Evolutionary conservation across 2,329 filamentous ascomycete species (phyloP), one percentile per base, ranked within the genome.

Genomic region (Ophiocordyceps camponoti-floridani): DNA sequence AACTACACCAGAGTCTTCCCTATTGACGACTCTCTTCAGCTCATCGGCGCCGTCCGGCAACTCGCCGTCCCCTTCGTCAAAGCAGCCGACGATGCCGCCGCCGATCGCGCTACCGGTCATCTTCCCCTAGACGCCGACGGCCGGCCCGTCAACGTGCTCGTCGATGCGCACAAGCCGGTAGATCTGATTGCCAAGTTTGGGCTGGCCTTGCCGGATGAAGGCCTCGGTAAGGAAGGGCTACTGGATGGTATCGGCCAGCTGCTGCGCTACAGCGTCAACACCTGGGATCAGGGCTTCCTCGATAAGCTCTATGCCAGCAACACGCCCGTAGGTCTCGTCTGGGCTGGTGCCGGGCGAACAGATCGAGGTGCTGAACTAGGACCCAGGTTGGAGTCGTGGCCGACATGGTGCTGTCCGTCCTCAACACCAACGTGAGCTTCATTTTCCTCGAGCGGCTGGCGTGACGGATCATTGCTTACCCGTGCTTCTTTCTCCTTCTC

Each of bases 281-380:
- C 89, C n/a, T 96, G 88, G 84, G 84, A 94, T 56, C 88, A 94
- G 62, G 89, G 89, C 11, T 98, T 96, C 62, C 65, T 96, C 56
- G 88, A 95, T 64, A 96, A 98, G 65, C 69, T 96, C 16, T 96
- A 95, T 61, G 77, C 83, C n/a, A 82, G 81, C 50, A 93, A 85
- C 37, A 91, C 91, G 56, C 82, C 89, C 40, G 79, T 82, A 56
- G 48, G 73, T 62, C 14, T 16, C 9, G 2, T 8, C 33, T 6
- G 13, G 13, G 23, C 38, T 8, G 12, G 26, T 41, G 23, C 1
- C 42, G 19, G 33, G 13, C 3, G 18, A 43, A 8, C 16, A 2
- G 28, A 30, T 33, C 46, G 16, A 41, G 50, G 31, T 54, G 43
- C 33, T 45, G 19, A 45, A 42, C 12, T 1, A 3, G 4, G 41